Base-by-base conservation (phyloP, 1,139 yeast species). In the Hansenula sp. region DNA sequence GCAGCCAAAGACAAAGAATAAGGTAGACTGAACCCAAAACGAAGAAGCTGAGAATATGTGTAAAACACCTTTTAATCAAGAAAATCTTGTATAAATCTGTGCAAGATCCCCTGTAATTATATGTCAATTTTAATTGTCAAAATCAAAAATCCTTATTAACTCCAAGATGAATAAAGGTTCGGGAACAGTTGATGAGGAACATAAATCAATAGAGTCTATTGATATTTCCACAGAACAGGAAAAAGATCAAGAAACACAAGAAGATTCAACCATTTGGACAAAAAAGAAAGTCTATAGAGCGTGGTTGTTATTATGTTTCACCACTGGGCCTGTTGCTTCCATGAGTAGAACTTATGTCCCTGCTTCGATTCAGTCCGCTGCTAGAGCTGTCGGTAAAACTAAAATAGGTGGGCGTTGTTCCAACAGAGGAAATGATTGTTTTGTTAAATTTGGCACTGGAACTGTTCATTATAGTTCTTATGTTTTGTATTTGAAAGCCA, bases 321-420 rank as follows among this genome's bases (percentile, higher is more conserved):
- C 64, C 2, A 71, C 74, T 3, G 76, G 76, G 1, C 76, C 76
- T 2, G 70, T 66, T n/a, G 64, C 74, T 3, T 63, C 75, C 1
- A 70, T 72, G 75, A 52, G 67, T 3, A 60, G 73, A 44, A 62
- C 74, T 1, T 72, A 71, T 48, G 71, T 71, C 13, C 72, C 75
- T 8, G 76, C 75, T 0, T 63, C 65, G 0, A 63, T 72, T 33
- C 76, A 72, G 51, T 68, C 76, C 0, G 62, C 63, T 21, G 73
- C 72, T 2, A 51, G 62, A 30, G 54, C 59, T 1, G 50, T 71
- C 6, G 76, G 77, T 2, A 49, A 54, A 32, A 60, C 60, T 1
- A 52, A 57, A 13, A 44, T 47, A 0, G 72, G 70, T 1, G 46
- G 43, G 0, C 46, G 38, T 19, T 72, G 76, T 52, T 42, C 50